phyloP scores from a whole-genome alignment of 2,329 filamentous ascomycete species.

The Diaporthe citri region DNA sequence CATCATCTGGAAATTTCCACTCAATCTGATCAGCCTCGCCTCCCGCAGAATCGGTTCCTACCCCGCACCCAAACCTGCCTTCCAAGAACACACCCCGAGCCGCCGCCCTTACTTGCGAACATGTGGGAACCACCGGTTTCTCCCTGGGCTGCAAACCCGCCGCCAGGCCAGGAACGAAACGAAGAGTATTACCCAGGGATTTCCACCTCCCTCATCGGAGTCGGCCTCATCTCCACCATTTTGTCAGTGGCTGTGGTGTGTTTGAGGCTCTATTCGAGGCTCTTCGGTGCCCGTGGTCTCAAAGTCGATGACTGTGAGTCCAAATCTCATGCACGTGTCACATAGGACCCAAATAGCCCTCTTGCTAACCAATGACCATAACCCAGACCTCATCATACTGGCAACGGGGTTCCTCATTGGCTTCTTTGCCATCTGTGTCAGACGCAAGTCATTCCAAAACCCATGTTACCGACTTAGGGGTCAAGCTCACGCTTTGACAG shows the following conservation, averaged over 20 bases:
- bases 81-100: background rate
- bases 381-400: background rate
- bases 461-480: background rate
- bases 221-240: background rate
- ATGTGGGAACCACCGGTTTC: background rate
- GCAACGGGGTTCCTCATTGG: background rate
- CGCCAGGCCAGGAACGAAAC: background rate
- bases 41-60: background rate
- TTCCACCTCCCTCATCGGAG: background rate
- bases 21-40: background rate
- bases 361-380: background rate
- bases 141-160: background rate
- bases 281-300: background rate
- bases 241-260: background rate
- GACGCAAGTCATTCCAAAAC: background rate
- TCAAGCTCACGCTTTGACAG: background rate
- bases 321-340: too few relatives aligned
- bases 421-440: background rate
- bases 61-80: background rate
- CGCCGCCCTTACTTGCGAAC: background rate
- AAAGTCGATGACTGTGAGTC: background rate
- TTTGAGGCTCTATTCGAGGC: background rate
- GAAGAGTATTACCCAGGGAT: background rate
- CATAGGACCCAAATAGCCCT: accelerated
- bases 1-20: background rate